Evolutionary conservation across 352 stramenopile genomes (phyloP).

Genomic region (Globisporangium lucens): DNA sequence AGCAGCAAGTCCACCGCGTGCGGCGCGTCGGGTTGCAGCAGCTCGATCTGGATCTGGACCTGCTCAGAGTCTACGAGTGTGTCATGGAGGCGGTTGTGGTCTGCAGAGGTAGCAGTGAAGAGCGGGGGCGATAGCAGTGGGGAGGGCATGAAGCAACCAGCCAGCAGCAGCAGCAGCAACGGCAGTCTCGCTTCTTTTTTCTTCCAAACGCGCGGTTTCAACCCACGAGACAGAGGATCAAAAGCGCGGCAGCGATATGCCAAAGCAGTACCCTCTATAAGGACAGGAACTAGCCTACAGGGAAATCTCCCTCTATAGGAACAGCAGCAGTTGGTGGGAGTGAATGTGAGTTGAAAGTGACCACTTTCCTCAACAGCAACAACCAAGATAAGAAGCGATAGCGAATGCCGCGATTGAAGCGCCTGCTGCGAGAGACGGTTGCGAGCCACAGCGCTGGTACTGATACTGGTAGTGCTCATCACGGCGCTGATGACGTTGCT

Average conservation of each 20-base stretch:
- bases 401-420: conserved; percentile 44
- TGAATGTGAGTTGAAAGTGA: not conserved
- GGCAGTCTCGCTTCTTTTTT: not conserved
- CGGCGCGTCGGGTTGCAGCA: not conserved
- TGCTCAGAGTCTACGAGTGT: not conserved
- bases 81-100: not conserved
- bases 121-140: not conserved
- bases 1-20: conserved; percentile 7
- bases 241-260: not conserved
- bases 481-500: not conserved
- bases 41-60: not conserved
- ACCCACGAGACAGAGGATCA: conserved; percentile 6
- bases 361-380: not conserved
- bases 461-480: not conserved
- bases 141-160: conserved; percentile 7
- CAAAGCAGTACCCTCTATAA: conserved; percentile 14
- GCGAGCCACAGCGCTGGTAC: not conserved
- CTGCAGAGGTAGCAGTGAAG: not conserved
- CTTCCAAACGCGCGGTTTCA: conserved; percentile 12
- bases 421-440: conserved; percentile 17
- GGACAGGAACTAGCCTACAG: not conserved
- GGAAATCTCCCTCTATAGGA: conserved; percentile 9
- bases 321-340: not conserved
- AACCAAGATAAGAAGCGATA: not conserved
- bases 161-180: too few species aligned